Evolutionary conservation across 345 rosid genomes (phyloP), one percentile per base, ranked within the genome.

Genomic region (Bruguiera parviflora): DNA sequence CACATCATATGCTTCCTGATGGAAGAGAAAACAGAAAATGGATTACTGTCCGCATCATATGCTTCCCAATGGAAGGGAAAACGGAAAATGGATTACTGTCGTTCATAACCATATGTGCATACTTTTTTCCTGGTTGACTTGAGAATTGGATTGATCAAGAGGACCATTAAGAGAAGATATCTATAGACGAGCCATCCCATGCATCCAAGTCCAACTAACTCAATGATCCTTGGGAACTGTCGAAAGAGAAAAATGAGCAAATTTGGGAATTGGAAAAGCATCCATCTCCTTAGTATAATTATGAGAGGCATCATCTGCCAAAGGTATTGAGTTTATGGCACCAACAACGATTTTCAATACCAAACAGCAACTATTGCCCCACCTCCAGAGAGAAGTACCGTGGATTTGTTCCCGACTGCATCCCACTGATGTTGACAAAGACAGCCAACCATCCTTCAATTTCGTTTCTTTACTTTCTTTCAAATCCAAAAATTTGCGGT

Each of bases 161-260:
- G 49, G 22, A 37, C 20, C 99, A 90, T 95, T 84, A 92, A 95
- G 68, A 95, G 99, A 79, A 95, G 98, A 85, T 95, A 92, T 90
- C 98, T 86, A 86, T 95, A 95, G 53, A 95, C 96, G 37, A 95
- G 92, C 98, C 99, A 95, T 71, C 98, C 99, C 5, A 98, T 87
- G 74, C 92, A 95, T 19, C 98, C 99, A 21, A 92, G 98, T 64
- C 99, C 99, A 7, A 95, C 86, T 78, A 95, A 83, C 82, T 95
- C 99, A 94, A 95, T 81, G 75, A 95, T 75, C 85, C 92, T 95
- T 0, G 99, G 99, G 66, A 95, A 91, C 99, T 95, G 84, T 32
- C 62, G 70, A 73, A 28, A 49, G 47, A 6, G 59, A 46, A 46
- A 65, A 49, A 73, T 32, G 24, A 64, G 29, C 16, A 56, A 28